Percentiles rank a stretch among this genome's conserved stretches.
phyloP scores from a whole-genome alignment of 1,284 basidiomycete species.

The Leccinum ponderosum region DNA sequence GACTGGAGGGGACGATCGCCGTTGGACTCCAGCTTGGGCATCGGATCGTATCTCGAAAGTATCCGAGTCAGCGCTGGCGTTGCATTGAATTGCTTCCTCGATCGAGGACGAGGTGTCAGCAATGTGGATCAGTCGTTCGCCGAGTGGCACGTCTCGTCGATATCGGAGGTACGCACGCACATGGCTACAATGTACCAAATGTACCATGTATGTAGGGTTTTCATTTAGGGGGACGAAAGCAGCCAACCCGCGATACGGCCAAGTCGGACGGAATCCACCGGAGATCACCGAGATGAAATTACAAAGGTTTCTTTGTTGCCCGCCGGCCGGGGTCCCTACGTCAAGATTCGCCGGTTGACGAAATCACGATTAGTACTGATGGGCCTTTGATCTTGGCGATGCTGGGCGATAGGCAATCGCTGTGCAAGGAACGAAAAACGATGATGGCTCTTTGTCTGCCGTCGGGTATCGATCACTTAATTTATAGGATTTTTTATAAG shows the following conservation, averaged over 20 bases:
- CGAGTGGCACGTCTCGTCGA: neutral
- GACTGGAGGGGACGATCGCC: neutral
- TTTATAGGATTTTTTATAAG: neutral
- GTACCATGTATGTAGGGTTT: constrained; percentile 4
- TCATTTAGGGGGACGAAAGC: neutral
- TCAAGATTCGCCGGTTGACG: constrained; percentile 12
- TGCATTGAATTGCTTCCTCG: neutral
- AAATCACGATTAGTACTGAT: neutral
- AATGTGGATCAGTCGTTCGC: neutral
- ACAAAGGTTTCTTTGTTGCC: constrained; percentile 7
- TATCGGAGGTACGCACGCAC: neutral
- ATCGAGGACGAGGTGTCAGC: neutral
- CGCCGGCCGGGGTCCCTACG: constrained; percentile 6
- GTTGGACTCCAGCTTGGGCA: neutral
- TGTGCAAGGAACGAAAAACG: constrained; percentile 5
- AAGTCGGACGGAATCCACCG: constrained; percentile 3
- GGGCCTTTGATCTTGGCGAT: neutral
- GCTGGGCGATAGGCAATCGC: constrained; percentile 12
- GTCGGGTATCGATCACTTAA: neutral
- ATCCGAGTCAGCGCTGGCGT: neutral
- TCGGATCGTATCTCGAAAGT: neutral
- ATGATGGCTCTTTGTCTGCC: neutral
- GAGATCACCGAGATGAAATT: constrained; percentile 32
- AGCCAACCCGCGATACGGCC: constrained; percentile 6
- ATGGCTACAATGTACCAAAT: neutral